Evolutionary conservation across 495 filamentous ascomycete species (phyloP).

Genomic region (Xylaria bambusicola): DNA sequence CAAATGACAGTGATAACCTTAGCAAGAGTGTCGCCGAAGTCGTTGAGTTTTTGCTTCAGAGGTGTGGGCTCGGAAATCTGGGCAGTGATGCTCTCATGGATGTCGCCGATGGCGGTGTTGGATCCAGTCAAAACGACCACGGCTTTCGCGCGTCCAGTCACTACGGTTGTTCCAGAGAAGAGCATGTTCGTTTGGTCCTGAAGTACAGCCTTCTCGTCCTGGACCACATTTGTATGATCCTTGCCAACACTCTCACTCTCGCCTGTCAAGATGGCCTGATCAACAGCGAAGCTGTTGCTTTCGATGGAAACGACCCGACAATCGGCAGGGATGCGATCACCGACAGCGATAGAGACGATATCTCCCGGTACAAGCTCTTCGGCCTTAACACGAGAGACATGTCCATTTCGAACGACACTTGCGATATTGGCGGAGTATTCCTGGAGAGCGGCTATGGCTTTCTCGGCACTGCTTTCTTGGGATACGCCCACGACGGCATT

Average conservation of each 20-base stretch:
- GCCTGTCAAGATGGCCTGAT: slow-evolving; percentile 97
- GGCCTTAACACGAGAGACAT: slow-evolving; percentile 76
- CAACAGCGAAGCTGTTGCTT: slow-evolving; percentile 94
- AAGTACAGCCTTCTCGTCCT: slow-evolving; percentile 85
- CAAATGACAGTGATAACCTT: slow-evolving; percentile 99
- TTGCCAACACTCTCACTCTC: slow-evolving; percentile 98
- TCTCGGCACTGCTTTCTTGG: slow-evolving; percentile 97
- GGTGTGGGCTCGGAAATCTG: slow-evolving; percentile 98
- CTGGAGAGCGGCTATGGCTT: slow-evolving; percentile 96
- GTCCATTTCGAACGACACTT: slow-evolving; percentile 82
- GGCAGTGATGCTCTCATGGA: slow-evolving; percentile 96
- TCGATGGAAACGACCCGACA: slow-evolving; percentile 88
- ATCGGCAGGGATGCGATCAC: slow-evolving; percentile 95
- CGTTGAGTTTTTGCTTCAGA: slow-evolving; percentile 96
- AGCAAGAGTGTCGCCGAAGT: slow-evolving; percentile 94
- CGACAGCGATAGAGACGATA: slow-evolving; percentile 84
- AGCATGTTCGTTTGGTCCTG: slow-evolving; percentile 98
- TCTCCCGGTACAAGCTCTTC: slow-evolving; percentile 97
- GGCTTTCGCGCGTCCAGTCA: slow-evolving; percentile 90
- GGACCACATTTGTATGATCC: slow-evolving; percentile 62
- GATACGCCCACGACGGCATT: slow-evolving; percentile 97
- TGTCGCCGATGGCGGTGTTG: slow-evolving; percentile 95
- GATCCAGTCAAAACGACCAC: slow-evolving; percentile 89
- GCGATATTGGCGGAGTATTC: slow-evolving; percentile 99
- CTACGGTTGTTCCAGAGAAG: slow-evolving; percentile 97